Conservation (phyloP, 768 basidiomycete species). For the Austroboletus festivus region DNA sequence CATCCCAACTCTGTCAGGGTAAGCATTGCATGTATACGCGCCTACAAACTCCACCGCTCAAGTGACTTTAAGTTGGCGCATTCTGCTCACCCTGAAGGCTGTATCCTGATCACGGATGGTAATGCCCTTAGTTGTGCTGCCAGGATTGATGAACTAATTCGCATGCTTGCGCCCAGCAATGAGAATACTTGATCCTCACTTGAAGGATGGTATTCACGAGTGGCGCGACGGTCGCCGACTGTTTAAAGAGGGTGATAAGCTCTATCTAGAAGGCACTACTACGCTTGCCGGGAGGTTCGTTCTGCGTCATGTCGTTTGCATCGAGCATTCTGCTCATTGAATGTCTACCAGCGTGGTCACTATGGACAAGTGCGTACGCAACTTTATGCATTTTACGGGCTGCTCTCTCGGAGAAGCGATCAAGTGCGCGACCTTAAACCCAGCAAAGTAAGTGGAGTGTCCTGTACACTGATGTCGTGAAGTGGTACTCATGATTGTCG, state of each 20-base stretch:
- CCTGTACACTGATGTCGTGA: too few species aligned
- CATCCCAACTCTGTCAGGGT: conserved; percentile 89
- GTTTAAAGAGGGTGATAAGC: conserved; percentile 75
- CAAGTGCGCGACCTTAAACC: conserved; percentile 81
- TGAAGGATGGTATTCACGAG: conserved; percentile 79
- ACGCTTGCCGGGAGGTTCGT: conserved; percentile 85
- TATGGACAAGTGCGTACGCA: conserved; percentile 80
- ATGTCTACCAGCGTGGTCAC: conserved; percentile 60
- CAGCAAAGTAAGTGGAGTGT: conserved; percentile 54
- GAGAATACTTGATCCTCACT: conserved; percentile 81
- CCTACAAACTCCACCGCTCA: background rate
- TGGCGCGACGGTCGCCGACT: conserved; percentile 85
- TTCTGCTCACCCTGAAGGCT: conserved; percentile 77
- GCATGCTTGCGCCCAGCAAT: conserved; percentile 51
- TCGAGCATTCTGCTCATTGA: background rate
- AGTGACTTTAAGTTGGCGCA: conserved; percentile 73
- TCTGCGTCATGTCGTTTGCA: background rate
- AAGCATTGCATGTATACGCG: conserved; percentile 24
- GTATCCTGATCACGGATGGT: conserved; percentile 91
- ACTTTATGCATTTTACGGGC: conserved; percentile 80
- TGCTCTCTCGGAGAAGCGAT: conserved; percentile 82
- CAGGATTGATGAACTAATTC: background rate
- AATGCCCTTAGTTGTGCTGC: conserved; percentile 11
- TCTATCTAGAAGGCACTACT: conserved; percentile 80
- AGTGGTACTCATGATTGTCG: background rate